phyloP scores from a whole-genome alignment of 805 yeast genomes.

The Tetrapisispora pingtungensis region DNA sequence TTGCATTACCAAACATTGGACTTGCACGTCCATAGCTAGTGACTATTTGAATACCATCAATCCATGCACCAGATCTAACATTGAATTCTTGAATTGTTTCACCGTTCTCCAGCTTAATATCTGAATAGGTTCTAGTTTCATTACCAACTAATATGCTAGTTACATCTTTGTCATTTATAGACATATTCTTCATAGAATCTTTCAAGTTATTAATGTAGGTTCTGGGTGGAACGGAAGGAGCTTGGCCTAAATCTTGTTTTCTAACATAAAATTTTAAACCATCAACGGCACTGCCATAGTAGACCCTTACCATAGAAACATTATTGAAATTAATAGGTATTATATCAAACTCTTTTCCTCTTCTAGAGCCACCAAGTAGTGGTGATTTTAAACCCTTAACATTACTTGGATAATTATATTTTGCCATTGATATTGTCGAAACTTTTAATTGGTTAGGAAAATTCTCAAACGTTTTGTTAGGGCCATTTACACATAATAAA shows the following conservation, averaged over 20 bases:
- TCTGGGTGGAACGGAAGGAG: conserved; percentile 41
- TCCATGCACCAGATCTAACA: conserved; percentile 75
- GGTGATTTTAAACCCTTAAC: conserved; percentile 24
- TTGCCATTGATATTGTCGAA: conserved; percentile 18
- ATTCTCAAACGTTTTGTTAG: conserved; percentile 43
- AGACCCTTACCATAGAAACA: conserved; percentile 50
- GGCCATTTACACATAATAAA: conserved; percentile 48
- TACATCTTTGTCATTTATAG: conserved; percentile 5
- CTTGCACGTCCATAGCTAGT: conserved; percentile 48
- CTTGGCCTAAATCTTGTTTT: conserved; percentile 1
- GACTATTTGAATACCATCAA: conserved; percentile 73
- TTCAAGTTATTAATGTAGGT: conserved; percentile 31
- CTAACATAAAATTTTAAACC: conserved; percentile 53
- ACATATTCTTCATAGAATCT: conserved; percentile 15
- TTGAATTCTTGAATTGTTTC: conserved; percentile 53
- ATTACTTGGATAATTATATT: conserved; percentile 17
- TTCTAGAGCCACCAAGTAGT: conserved; percentile 17
- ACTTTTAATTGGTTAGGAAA: conserved; percentile 27
- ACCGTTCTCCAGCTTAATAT: conserved; percentile 43
- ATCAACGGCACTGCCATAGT: conserved; percentile 70
- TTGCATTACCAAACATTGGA: conserved; percentile 52
- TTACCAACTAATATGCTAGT: conserved; percentile 38
- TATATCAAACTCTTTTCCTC: conserved; percentile 24
- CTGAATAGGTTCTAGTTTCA: conserved; percentile 41
- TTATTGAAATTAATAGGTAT: conserved; percentile 20